These are phyloP conservation scores for Citrullus colocynthis DNA, from an alignment of 306 rosid species.

Conservation along the genomic window DNA sequence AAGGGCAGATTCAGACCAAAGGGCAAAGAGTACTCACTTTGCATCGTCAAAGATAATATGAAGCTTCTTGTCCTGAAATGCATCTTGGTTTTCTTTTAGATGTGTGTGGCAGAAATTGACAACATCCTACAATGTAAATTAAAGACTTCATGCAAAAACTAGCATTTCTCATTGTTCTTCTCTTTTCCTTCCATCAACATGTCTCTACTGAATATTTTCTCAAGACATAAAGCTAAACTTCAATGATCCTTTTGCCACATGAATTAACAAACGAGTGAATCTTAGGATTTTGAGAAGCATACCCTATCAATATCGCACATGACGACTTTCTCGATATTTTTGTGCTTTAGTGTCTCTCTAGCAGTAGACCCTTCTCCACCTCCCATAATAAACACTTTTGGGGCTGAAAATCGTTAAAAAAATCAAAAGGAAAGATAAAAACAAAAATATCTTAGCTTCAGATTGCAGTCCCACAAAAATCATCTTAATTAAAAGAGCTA, in stretches of 20 bases:
- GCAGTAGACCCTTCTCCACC: constrained; percentile 26
- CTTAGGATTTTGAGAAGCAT: neutral
- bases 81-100: constrained; percentile 16
- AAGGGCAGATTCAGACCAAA: neutral
- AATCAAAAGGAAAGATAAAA: neutral
- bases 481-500: neutral
- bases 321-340: constrained; percentile 12
- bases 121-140: constrained; percentile 8
- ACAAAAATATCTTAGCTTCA: neutral
- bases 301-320: constrained; percentile 28
- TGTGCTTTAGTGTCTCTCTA: constrained; percentile 20
- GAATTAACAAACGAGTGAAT: neutral
- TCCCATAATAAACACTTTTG: constrained; percentile 21
- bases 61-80: constrained; percentile 13
- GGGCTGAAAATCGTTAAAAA: constrained; percentile 13
- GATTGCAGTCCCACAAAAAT: neutral
- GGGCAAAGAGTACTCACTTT: neutral
- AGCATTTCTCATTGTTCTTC: neutral
- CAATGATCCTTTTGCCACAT: neutral
- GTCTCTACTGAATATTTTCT: neutral
- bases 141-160: neutral
- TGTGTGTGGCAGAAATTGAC: constrained; percentile 15
- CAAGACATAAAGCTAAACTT: neutral
- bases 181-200: neutral
- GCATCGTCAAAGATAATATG: constrained; percentile 19